Percentiles rank a stretch among this genome's conserved stretches.
Conservation (phyloP, 352 stramenopile genomes). For the Pythium rishiriense region DNA sequence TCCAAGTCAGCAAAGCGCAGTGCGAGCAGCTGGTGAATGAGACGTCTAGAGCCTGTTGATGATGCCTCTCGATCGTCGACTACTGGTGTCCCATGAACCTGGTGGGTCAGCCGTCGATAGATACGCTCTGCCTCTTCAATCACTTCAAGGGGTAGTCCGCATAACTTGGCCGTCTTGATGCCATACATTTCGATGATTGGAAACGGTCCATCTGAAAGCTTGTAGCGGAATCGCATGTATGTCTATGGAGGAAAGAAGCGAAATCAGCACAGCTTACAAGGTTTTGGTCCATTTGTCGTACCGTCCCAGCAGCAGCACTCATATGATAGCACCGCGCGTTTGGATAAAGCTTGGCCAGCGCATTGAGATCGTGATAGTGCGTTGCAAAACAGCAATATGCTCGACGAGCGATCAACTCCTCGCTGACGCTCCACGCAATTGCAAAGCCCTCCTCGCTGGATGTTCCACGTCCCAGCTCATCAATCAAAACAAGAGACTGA, state of each 20-base stretch:
- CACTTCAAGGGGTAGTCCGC: conserved; percentile 62
- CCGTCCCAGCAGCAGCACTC: conserved; percentile 42
- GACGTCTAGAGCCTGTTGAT: conserved; percentile 39
- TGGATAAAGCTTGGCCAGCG: conserved; percentile 59
- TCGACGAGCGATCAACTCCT: conserved; percentile 68
- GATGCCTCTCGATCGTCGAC: conserved; percentile 17
- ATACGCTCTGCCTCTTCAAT: conserved; percentile 55
- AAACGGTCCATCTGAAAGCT: conserved; percentile 69
- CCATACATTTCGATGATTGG: conserved; percentile 69
- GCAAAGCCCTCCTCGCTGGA: conserved; percentile 87
- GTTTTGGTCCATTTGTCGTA: conserved; percentile 23
- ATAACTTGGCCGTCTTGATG: conserved; percentile 77
- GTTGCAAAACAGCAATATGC: conserved; percentile 90
- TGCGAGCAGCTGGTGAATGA: conserved; percentile 78
- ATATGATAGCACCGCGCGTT: conserved; percentile 77
- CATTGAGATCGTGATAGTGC: conserved; percentile 84
- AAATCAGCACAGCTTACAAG: background rate
- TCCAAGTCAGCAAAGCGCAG: conserved; percentile 64
- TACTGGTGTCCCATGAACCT: conserved; percentile 23
- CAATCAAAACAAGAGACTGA: conserved; percentile 85
- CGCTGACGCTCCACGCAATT: conserved; percentile 88
- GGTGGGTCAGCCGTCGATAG: conserved; percentile 35
- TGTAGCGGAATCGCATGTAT: conserved; percentile 57
- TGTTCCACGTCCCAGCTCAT: conserved; percentile 91
- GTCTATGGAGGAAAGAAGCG: conserved; percentile 30